Evolutionary conservation across 768 basidiomycete genomes (phyloP), one percentile per base, ranked within the genome.

Genomic region (Galerina sulciceps): DNA sequence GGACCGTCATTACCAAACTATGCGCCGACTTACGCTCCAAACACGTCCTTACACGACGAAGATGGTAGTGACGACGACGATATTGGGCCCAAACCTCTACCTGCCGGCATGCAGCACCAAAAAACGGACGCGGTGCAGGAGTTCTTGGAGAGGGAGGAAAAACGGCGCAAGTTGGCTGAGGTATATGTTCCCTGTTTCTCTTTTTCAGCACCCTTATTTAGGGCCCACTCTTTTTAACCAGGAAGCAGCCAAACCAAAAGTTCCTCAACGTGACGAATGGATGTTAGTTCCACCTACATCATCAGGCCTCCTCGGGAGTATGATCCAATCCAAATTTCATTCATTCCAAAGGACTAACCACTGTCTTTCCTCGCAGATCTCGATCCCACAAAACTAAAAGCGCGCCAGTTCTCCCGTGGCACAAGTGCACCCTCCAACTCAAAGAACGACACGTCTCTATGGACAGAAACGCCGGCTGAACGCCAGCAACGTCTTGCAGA

Each of bases 401-500:
- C 85, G 2, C 87, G 93, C 18, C 89, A 93, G 69, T 96, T 96
- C 73, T 85, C 89, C n/a, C 79, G 83, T 11, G 64, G 69, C 53
- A 75, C 85, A 20, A 62, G 74, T n/a, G 78, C 80, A 14, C 71
- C 85, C 13, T 65, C 71, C 2, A 70, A 76, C 11, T 74, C 78
- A 1, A 72, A 78, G 43, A 73, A 74, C 6, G 90, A 91, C 63
- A 82, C 75, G 54, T 88, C 87, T 2, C 80, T 96, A 11, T 99
- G 97, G 97, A 99, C 97, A 0, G 97, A 99, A 78, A 98, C 97
- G 0, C 97, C 97, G 0, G 89, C 89, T 0, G 94, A 99, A 69
- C 83, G 90, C 14, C 94, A 93, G 69, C 89, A 96, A 67, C 84
- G 97, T 1, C 78, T 98, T n/a, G 87, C 88, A 1, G 96, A 99